Percentiles rank a stretch among this genome's conserved stretches.
phyloP scores from a whole-genome alignment of 805 yeast species.

The Limtongozyma cylindracea region DNA sequence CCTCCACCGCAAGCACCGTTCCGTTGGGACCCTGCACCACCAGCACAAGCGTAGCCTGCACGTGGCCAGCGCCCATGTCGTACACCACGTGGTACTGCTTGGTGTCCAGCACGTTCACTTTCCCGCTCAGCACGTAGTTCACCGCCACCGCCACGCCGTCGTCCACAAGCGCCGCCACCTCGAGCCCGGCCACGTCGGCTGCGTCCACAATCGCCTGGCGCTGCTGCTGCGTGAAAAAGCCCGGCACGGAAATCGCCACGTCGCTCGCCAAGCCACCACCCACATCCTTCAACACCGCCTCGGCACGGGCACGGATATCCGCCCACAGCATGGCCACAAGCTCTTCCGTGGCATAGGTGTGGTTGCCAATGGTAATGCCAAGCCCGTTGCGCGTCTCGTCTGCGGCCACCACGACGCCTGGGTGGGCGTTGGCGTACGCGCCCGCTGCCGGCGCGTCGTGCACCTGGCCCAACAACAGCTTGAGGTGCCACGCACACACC shows the following conservation, averaged over 20 bases:
- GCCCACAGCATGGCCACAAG: slow-evolving; percentile 59
- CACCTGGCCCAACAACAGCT: slow-evolving; percentile 44
- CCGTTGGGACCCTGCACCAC: slow-evolving; percentile 18
- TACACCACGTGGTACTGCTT: slow-evolving; percentile 45
- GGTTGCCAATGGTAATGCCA: slow-evolving; percentile 21
- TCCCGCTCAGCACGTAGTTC: slow-evolving; percentile 41
- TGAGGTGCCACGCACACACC: slow-evolving; percentile 37
- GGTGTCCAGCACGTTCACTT: slow-evolving; percentile 7
- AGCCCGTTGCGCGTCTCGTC: slow-evolving; percentile 19
- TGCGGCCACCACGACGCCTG: slow-evolving; percentile 25
- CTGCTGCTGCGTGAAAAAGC: slow-evolving; percentile 34
- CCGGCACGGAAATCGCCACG: slow-evolving; percentile 58
- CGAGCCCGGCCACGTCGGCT: slow-evolving; percentile 36
- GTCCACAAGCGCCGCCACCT: slow-evolving; percentile 45
- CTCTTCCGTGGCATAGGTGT: slow-evolving; percentile 38
- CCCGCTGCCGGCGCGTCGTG: slow-evolving; percentile 18
- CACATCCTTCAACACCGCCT: no score
- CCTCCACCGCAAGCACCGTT: slow-evolving; percentile 34
- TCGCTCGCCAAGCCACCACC: no score
- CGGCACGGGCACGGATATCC: slow-evolving; percentile 32
- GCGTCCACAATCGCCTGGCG: slow-evolving; percentile 53
- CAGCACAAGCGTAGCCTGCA: slow-evolving; percentile 67
- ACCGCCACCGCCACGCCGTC: slow-evolving; percentile 87
- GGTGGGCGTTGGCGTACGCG: slow-evolving; percentile 25
- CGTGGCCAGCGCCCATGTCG: slow-evolving; percentile 87